A percentile compares a stretch with the other conserved stretches of the same genome.
These are phyloP conservation scores for Phytophthora tentaculata DNA, from an alignment of 352 stramenopile genomes.

Conservation along the genomic window DNA sequence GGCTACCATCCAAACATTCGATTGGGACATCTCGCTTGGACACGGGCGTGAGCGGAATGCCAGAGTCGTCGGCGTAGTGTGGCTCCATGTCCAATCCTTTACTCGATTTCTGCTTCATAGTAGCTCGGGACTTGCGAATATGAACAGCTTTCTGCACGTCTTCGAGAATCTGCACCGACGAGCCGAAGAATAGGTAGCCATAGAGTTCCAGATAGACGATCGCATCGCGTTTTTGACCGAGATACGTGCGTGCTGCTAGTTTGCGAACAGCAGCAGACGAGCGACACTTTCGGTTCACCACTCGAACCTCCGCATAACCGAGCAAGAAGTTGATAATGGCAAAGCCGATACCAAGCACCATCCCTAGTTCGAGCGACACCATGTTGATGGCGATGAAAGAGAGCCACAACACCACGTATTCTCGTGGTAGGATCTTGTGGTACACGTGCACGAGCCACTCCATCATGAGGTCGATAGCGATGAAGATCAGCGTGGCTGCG, in stretches of 20 bases:
- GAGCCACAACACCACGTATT: constrained; percentile 93
- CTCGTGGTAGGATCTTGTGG: constrained; percentile 81
- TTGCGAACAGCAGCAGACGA: constrained; percentile 73
- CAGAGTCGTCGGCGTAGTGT: constrained; percentile 31
- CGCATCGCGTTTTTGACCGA: constrained; percentile 69
- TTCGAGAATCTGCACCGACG: constrained; percentile 81
- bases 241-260: constrained; percentile 61
- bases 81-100: constrained; percentile 24
- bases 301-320: constrained; percentile 76
- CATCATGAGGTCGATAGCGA: constrained; percentile 96
- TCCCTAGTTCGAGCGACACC: constrained; percentile 96
- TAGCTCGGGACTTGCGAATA: constrained; percentile 49
- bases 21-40: constrained; percentile 61
- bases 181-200: constrained; percentile 88
- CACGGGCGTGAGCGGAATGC: constrained; percentile 60
- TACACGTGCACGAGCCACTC: constrained; percentile 95
- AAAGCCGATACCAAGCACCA: constrained; percentile 92
- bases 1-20: constrained; percentile 75
- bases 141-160: constrained; percentile 82
- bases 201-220: constrained; percentile 86
- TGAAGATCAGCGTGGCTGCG: constrained; percentile 96
- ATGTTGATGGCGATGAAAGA: constrained; percentile 96
- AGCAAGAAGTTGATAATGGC: constrained; percentile 89
- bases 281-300: constrained; percentile 67
- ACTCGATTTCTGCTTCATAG: constrained; percentile 26